Evolutionary conservation across 192 early-diverging fungal genomes (phyloP), one percentile per base, ranked within the genome.

Genomic region (Coemansia sp.): DNA sequence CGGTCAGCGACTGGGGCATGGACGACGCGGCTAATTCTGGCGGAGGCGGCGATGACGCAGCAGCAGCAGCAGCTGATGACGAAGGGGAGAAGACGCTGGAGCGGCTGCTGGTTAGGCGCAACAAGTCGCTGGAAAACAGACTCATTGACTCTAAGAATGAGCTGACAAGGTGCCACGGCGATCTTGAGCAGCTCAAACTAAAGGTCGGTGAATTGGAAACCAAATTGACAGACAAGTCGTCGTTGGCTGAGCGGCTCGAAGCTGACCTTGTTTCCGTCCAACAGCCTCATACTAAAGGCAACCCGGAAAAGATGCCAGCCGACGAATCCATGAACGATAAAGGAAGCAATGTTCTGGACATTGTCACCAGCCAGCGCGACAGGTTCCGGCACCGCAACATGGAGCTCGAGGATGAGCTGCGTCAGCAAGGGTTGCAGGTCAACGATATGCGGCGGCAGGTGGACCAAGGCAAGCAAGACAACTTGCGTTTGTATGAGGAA

Each of bases 401-500:
- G n/a, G 93, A 96, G 63, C 78, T 94, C 23, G 92, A 95, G 48
- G 88, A 92, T 40, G 84, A 87, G 48, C 59, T 89, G 36, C 88
- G 88, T 15, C 60, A 20, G n/a, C 79, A 74, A 15, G 61, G 55
- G 25, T 68, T 55, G 14, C 71, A 73, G 32, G 74, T 90, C 8
- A 65, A 76, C 3, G 89, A 91, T 20, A 72, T 92, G 36, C 83
- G 79, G 55, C 81, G 79, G 42, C 85, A 93, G 60, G 69, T 88
- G 5, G 85, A 89, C 14, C 83, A 80, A 32, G 67, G 92, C n/a
- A 86, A 90, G 67, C 76, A 83, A 42, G 95, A 97, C 68, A 96
- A 96, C 56, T 61, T 96, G 45, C 91, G 92, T 64, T 74, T 97
- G 54, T 97, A 93, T 70, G 95, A 97, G 69, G 90, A 91, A 67